Base-by-base conservation (phyloP, 352 stramenopile genomes). In the Phytophthora litchii region DNA sequence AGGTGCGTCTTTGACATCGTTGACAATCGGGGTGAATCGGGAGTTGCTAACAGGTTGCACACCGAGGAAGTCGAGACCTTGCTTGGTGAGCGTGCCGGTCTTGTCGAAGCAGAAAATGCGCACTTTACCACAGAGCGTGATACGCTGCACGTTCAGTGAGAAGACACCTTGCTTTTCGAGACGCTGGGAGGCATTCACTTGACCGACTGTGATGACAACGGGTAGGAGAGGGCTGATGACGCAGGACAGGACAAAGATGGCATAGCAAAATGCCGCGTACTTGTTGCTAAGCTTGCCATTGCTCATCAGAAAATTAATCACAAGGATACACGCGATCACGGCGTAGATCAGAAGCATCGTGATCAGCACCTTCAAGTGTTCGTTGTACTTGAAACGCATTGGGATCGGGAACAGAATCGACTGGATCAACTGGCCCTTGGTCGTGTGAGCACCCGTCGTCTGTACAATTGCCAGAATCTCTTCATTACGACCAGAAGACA, bases 71-170 rank as follows among this genome's bases (percentile, higher is more conserved):
- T 96, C 81, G 3, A 97, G 63, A 4, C 91, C 91, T 41, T 96
- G 74, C 54, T 96, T 92, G 20, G 91, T 97, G 42, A 97, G 78
- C n/a, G 91, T 97, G 11, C 91, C 91, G 1, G 91, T 97, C 64
- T 97, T 97, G 75, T 97, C 91, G 65, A 97, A 97, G 67, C 89
- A 96, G 38, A 90, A 91, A 6, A 92, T 71, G 40, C 78, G 84
- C 6, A 97, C 87, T 64, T 97, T 97, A 14, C 91, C 91, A 36
- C 83, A 88, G 0, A 97, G 70, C 0, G 90, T 80, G 50, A 97
- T 92, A 36, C 82, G 86, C 52, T 88, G 74, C 0, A 83, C 70
- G 70, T 97, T 89, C 16, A 91, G 75, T 31, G 80, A 95, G 65
- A 89, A 86, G 21, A 97, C 83, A 25, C 78, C 73, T 27, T 85